Percentiles rank a stretch among this genome's conserved stretches.
Evolutionary conservation across 2,329 filamentous ascomycete genomes (phyloP).

Genomic region (Monosporascus sp.): DNA sequence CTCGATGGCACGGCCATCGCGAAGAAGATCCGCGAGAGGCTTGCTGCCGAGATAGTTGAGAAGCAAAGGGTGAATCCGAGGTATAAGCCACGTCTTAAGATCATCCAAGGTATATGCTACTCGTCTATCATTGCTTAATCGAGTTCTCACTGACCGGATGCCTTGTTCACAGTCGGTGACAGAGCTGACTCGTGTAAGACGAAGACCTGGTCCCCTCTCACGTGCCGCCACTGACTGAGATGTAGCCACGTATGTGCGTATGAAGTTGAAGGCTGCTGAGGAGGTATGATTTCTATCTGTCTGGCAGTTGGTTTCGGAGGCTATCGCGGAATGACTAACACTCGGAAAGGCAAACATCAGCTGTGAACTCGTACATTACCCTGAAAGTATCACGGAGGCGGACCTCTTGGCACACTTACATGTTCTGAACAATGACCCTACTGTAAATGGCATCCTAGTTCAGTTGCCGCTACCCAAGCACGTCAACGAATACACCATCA

Average conservation of each 20-base stretch:
- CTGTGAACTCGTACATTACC: slow-evolving; percentile 80
- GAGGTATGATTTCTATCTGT: slow-evolving; percentile 53
- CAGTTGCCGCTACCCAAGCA: slow-evolving; percentile 86
- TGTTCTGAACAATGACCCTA: slow-evolving; percentile 77
- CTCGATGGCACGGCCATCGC: slow-evolving; percentile 96
- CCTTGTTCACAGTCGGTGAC: slow-evolving; percentile 65
- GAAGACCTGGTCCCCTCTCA: slow-evolving; percentile 10
- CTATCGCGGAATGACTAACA: slow-evolving; percentile 5
- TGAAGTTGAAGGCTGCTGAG: slow-evolving; percentile 96
- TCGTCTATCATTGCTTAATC: slow-evolving; percentile 2
- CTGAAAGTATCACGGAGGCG: slow-evolving; percentile 72
- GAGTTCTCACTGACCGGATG: slow-evolving; percentile 6
- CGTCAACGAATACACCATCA: slow-evolving; percentile 85
- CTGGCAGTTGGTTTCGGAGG: not conserved
- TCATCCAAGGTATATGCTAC: slow-evolving; percentile 72
- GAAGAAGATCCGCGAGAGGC: slow-evolving; percentile 77
- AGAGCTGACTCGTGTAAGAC: slow-evolving; percentile 82
- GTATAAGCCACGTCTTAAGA: slow-evolving; percentile 85
- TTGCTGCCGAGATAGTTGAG: slow-evolving; percentile 74
- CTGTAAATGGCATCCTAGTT: slow-evolving; percentile 87
- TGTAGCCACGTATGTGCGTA: slow-evolving; percentile 92
- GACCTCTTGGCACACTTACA: slow-evolving; percentile 82
- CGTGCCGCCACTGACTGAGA: slow-evolving; percentile 26
- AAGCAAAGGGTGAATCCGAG: slow-evolving; percentile 78
- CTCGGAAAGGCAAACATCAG: slow-evolving; percentile 72